phyloP scores from a whole-genome alignment of 805 yeast species.

The Torulaspora franciscae region DNA sequence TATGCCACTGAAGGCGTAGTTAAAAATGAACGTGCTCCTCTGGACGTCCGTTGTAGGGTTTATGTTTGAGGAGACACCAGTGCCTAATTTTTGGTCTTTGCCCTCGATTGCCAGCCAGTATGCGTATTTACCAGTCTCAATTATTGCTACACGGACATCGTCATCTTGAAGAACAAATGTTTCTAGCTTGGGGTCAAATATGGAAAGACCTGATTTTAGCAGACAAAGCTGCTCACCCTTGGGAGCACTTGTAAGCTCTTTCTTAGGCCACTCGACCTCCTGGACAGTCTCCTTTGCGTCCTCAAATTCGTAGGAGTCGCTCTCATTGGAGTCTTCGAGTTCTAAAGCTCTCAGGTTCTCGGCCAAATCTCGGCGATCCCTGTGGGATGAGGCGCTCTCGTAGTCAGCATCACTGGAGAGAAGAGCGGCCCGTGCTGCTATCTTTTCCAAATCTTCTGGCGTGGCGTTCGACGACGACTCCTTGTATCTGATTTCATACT shows the following conservation, averaged over 20 bases:
- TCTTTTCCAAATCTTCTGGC: constrained; percentile 51
- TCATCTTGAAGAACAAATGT: constrained; percentile 44
- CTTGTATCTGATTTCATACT: constrained; percentile 70
- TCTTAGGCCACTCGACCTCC: not conserved
- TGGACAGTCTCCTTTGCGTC: constrained; percentile 21
- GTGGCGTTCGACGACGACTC: constrained; percentile 45
- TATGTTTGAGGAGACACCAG: constrained; percentile 45
- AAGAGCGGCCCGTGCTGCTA: constrained; percentile 34
- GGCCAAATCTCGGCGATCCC: constrained; percentile 18
- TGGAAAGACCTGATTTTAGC: constrained; percentile 42
- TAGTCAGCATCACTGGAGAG: constrained; percentile 28
- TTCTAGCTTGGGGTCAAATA: constrained; percentile 51
- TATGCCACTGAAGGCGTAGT: constrained; percentile 40
- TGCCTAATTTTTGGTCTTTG: constrained; percentile 35
- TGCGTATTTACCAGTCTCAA: constrained; percentile 46
- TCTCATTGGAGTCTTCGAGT: constrained; percentile 23
- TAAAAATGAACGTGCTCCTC: constrained; percentile 55
- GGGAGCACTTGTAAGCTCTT: constrained; percentile 11
- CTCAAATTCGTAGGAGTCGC: constrained; percentile 18
- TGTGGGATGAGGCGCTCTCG: constrained; percentile 30
- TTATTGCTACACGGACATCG: constrained; percentile 36
- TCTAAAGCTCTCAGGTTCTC: constrained; percentile 31
- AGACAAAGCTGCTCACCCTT: constrained; percentile 12
- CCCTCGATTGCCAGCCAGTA: constrained; percentile 48
- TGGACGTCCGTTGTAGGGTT: constrained; percentile 64